Evolutionary conservation across 2,329 filamentous ascomycete species (phyloP), one percentile per base, ranked within the genome.

Genomic region (Teratosphaeria gauchensis): DNA sequence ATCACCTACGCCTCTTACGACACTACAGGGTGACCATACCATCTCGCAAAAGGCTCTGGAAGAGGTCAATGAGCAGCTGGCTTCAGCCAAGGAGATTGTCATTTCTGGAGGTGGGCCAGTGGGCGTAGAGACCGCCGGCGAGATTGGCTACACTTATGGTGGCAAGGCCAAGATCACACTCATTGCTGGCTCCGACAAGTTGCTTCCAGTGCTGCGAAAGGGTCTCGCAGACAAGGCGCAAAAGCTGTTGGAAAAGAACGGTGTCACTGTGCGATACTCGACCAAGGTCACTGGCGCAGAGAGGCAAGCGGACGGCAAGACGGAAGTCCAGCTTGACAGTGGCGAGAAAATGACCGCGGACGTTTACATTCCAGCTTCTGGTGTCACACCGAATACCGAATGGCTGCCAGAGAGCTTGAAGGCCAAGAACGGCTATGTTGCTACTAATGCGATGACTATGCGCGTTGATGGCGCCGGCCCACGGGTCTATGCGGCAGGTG

Each of bases 311-410:
- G 71, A 74, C 35, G 75, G 72, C 31, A 73, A 72, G 53, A 78
- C 75, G 60, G 73, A 74, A 3, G 64, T 81, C 28, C 65, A 66
- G 3, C 68, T 82, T 19, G 71, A 69, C 60, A 77, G 80, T 59
- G 81, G 81, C 51, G 72, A 76, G 53, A 73, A 69, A 2, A 63
- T 80, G 46, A 72, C 73, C 1, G 74, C 77, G 2, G 82, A 84
- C 63, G 61, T 82, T 28, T 83, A 80, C 65, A 77, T 84, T 58
- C 75, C 77, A 3, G 79, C 79, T 0, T 75, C 75, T 14, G 82
- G 82, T 31, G 77, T 77, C 12, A 65, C 70, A 7, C 81, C 81
- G 0, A 84, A 82, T 68, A 80, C 76, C 21, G 72, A 71, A 8
- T 84, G 77, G 67, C 70, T 85, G 1, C 80, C 82, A 0, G 56